Evolutionary conservation across 345 rosid species (phyloP), one percentile per base, ranked within the genome.

Genomic region (Citrus hindsii): DNA sequence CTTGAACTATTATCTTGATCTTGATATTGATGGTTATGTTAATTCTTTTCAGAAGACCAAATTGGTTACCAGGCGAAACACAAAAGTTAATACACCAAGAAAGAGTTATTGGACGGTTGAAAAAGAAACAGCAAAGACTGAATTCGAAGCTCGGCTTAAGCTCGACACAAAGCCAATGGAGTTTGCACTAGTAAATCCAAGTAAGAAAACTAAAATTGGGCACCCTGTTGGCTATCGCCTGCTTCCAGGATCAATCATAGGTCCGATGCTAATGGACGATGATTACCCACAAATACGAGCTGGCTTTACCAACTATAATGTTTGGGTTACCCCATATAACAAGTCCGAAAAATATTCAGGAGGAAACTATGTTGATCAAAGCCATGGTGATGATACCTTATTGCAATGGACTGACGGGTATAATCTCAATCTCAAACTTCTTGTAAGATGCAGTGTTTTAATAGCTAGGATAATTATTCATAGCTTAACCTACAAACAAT

Each of bases 261-360:
- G 76, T 16, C 76, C 91, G 16, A 77, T 88, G 38, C 25, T 87
- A 9, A 1, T 24, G 0, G 67, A 71, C 0, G 84, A 87, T 71
- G 90, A 90, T 65, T 88, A 67, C 21, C 91, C 90, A 0, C 88
- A 86, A 77, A 84, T 89, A 40, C 78, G 94, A 1, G 88, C 73
- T 0, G 87, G 85, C 3, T 90, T 89, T 74, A 82, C 90, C 2
- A 86, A 89, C 18, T 80, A 89, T 60, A 85, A 87, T 30, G 83
- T 90, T 37, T 89, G 92, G 94, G 85, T 89, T 66, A 89, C 90
- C 5, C 89, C 88, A 6, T 88, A 91, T 48, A 89, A 91, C 38
- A 86, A 75, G 79, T 84, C 90, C 0, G 94, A 89, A 65, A 82
- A 79, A 80, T 89, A 90, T 87, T 84, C 88, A 1, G 86, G 86